Base-by-base conservation (phyloP, 2,329 filamentous ascomycete genomes). In the Ophiocordyceps camponoti-rufipedis region DNA sequence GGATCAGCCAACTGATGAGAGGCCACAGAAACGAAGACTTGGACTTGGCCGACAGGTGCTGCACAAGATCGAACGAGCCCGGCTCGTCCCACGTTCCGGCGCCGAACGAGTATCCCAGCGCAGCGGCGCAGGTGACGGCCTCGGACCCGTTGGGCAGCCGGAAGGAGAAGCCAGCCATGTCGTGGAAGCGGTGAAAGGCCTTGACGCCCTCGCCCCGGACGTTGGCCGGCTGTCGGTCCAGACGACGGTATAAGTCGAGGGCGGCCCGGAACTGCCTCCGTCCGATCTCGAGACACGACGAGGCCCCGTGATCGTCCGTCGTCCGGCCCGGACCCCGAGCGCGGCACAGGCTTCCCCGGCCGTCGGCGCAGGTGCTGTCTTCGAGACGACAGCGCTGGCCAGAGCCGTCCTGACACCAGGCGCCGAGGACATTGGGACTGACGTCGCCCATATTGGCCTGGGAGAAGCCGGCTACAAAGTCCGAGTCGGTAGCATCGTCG, bases 361-460 rank as follows among this genome's bases (percentile, higher is more conserved):
- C 80, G 45, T 78, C 72, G 45, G 63, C 62, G 54, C 88, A 95
- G 1, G 86, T 88, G 62, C 85, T 93, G 56, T 89, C 88, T 52
- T 86, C 74, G 53, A 84, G 78, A 50, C 72, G 78, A 60, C 85
- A 91, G 62, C 72, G 66, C 51, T 76, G 60, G 18, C 79, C 82
- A 7, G 82, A 78, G 4, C 83, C 85, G 57, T 91, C 87, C 58
- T 95, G 86, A 53, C 89, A 95, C 67, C 78, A 93, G 2, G 88
- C 85, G 2, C 88, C 88, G 7, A 85, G 70, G 0, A 88, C 75
- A 53, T 94, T 95, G 2, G 89, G 89, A 2, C 81, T 84, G 0
- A 87, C 94, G 55, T 96, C 89, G 31, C 86, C 88, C 28, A 94
- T 86, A 52, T 82, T 94, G 13, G 88, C 78, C 60, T 95, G 89